phyloP scores from a whole-genome alignment of 257 asterid species.

The Thymus quinquecostatus region DNA sequence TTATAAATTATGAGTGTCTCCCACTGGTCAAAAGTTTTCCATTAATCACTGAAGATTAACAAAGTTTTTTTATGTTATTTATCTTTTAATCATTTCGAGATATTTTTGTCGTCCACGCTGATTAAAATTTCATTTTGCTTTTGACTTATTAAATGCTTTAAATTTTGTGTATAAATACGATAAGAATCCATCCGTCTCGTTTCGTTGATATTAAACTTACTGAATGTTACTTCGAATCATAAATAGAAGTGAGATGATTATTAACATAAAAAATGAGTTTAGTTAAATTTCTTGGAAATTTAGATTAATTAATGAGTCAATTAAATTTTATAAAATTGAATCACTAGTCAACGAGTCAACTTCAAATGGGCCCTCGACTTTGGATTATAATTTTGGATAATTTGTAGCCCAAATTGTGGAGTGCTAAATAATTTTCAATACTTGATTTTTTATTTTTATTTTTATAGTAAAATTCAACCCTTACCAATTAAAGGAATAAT shows the following conservation, averaged over 20 bases:
- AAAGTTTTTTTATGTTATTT: constrained; percentile 8
- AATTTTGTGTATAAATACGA: neutral
- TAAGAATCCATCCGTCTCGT: too few relatives aligned
- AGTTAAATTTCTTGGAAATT: too few relatives aligned
- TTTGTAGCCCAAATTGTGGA: neutral
- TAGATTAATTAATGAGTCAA: too few relatives aligned
- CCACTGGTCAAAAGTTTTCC: constrained; percentile 31
- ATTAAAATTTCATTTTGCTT: neutral
- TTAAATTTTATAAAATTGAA: too few relatives aligned
- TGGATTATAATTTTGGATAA: neutral
- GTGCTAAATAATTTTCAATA: neutral
- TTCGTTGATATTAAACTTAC: too few relatives aligned
- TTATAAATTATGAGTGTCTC: neutral
- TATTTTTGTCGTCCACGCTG: constrained; percentile 20
- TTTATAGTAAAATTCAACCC: neutral
- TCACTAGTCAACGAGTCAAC: neutral
- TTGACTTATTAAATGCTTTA: neutral
- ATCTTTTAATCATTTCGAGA: constrained; percentile 14
- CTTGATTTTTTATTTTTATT: neutral
- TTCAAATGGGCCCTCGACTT: neutral
- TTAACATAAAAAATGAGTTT: too few relatives aligned
- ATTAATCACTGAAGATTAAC: constrained; percentile 25
- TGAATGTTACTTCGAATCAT: too few relatives aligned
- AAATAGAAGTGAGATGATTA: too few relatives aligned
- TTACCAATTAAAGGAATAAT: neutral